Percentiles rank a stretch among this genome's conserved stretches.
phyloP scores from a whole-genome alignment of 2,329 filamentous ascomycete species.

The Juglanconis sp. region DNA sequence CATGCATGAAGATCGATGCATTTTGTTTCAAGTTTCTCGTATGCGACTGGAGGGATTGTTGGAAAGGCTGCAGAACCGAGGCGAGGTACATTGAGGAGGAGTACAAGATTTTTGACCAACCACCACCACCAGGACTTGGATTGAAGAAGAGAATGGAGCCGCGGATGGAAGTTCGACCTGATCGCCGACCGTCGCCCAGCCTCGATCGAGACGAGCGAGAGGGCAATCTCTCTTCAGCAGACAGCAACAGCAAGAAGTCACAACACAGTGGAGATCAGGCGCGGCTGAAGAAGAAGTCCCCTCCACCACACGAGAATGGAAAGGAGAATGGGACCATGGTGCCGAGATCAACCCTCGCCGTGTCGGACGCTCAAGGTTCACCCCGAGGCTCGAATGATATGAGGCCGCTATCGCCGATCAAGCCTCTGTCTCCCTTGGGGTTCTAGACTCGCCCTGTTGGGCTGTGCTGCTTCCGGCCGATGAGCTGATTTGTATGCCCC shows the following conservation, averaged over 20 bases:
- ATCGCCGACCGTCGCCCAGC: constrained; percentile 10
- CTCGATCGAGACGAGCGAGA: constrained; percentile 31
- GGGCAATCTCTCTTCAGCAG: constrained; percentile 61
- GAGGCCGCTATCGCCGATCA: constrained; percentile 61
- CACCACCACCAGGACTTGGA: constrained; percentile 49
- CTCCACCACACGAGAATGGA: constrained; percentile 36
- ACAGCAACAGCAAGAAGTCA: constrained; percentile 56
- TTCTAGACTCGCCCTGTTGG: constrained; percentile 36
- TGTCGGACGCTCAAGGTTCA: constrained; percentile 32
- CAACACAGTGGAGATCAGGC: constrained; percentile 30
- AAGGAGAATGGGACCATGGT: constrained; percentile 11
- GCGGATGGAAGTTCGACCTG: constrained; percentile 9
- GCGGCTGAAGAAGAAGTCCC: constrained; percentile 42
- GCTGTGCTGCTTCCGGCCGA: constrained; percentile 20
- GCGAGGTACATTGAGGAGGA: constrained; percentile 72
- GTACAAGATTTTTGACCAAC: constrained; percentile 57
- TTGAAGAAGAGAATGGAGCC: constrained; percentile 15
- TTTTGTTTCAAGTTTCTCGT: constrained; percentile 96
- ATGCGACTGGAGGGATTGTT: constrained; percentile 93
- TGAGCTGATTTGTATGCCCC: constrained; percentile 1
- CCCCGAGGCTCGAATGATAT: constrained; percentile 40
- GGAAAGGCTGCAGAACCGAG: constrained; percentile 93
- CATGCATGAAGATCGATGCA: constrained; percentile 92
- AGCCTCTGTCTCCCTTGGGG: constrained; percentile 61
- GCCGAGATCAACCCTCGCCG: constrained; percentile 34